Base-by-base conservation (phyloP, 768 basidiomycete genomes). In the Trichaptum fuscoviolaceum region DNA sequence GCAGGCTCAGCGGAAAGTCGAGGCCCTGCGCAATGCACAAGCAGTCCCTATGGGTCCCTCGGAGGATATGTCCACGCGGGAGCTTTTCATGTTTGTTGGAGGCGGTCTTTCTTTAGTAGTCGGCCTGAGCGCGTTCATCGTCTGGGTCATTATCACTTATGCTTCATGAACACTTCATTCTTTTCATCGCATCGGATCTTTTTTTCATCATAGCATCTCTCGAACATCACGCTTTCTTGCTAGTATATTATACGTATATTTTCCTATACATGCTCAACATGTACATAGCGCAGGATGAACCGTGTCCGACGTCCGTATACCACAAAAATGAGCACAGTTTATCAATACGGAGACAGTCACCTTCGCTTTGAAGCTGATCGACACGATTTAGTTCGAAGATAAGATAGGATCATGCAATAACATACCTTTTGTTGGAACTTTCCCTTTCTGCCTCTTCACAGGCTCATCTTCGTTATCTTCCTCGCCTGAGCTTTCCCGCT, bases 51-150 rank as follows among this genome's bases (percentile, higher is more conserved):
- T 60, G 58, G 58, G 58, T 10, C 27, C 58, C n/a, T 7, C 23
- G 27, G 57, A 67, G 60, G 64, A 66, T 20, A 61, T 52, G 26
- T 58, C 66, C 27, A 64, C 67, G 9, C 64, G 63, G 60, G 63
- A 66, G 62, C 30, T 71, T 3, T 68, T 67, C 24, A 27, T 65
- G 25, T 63, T 68, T 35, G 67, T 70, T 18, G 58, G 68, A 36
- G 64, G 58, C 2, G 61, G 58, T 12, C 36, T 71, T 27, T 27
- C 63, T 20, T 6, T 66, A 8, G 59, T 66, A 10, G 63, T 64
- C 12, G 35, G 26, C 5, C n/a, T 71, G 26, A 65, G 67, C 26
- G 42, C 61, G n/a, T 35, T 35, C 17, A n/a, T 71, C 23, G 67
- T 65, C 6, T 71, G 57, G 59, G n/a, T 57, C 27, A 60, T 70